Conservation (phyloP, 192 early-diverging fungal genomes). For the Dimargaris xerosporica region DNA sequence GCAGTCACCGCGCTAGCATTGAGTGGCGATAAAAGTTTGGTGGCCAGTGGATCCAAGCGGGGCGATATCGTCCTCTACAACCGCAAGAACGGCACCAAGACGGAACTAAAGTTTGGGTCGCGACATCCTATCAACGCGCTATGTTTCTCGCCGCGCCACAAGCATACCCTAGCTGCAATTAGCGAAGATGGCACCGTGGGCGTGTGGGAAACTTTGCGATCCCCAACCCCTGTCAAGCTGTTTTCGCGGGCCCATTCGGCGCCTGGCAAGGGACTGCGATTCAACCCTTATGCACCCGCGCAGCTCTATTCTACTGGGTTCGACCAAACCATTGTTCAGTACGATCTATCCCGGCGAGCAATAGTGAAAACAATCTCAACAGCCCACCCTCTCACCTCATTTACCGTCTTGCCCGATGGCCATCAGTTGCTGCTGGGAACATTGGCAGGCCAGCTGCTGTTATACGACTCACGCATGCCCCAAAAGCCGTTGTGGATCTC, state of each 20-base stretch:
- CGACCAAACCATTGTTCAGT: slow-evolving; percentile 6
- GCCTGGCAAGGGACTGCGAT: background rate
- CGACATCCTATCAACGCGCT: slow-evolving; percentile 1
- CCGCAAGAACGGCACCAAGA: slow-evolving; percentile 7
- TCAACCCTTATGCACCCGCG: background rate
- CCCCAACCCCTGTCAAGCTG: background rate
- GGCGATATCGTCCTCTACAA: slow-evolving; percentile 9
- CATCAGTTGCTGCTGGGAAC: background rate
- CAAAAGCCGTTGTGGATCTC: background rate
- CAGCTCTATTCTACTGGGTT: background rate
- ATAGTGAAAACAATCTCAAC: slow-evolving; percentile 2
- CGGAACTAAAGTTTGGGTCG: slow-evolving; percentile 6
- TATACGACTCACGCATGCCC: background rate
- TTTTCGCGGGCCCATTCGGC: slow-evolving; percentile 6
- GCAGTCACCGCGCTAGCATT: slow-evolving; percentile 1
- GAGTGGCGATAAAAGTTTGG: slow-evolving; percentile 3
- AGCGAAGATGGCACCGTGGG: slow-evolving; percentile 9
- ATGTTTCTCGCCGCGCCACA: background rate
- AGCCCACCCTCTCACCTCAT: background rate
- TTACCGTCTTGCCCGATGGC: background rate
- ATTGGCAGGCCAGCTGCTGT: background rate
- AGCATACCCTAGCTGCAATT: slow-evolving; percentile 7
- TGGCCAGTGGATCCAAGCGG: slow-evolving; percentile 6
- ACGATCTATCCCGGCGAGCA: background rate
- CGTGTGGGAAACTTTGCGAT: slow-evolving; percentile 8